Conservation (phyloP, 2,329 filamentous ascomycete genomes). For the Fusarium albidum region DNA sequence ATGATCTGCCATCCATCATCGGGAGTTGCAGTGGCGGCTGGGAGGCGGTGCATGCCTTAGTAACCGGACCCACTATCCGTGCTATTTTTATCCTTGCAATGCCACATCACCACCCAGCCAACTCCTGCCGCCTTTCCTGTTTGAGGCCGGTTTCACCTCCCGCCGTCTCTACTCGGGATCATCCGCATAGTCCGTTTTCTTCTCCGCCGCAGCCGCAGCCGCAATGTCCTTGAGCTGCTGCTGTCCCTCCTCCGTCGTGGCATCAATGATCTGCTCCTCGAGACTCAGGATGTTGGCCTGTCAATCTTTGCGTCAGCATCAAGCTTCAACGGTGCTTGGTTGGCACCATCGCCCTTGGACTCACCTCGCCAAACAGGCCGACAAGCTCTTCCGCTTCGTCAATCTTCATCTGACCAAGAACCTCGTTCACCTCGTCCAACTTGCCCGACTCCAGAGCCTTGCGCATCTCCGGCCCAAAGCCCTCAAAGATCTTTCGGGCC, state of each 20-base stretch:
- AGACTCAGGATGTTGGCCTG: constrained; percentile 87
- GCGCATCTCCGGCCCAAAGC: constrained; percentile 82
- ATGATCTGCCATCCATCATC: constrained; percentile 8
- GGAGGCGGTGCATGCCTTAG: constrained; percentile 28
- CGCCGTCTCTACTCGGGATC: constrained; percentile 51
- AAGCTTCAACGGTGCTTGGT: not conserved
- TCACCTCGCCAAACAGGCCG: constrained; percentile 76
- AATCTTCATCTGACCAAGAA: constrained; percentile 87
- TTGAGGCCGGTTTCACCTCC: constrained; percentile 3
- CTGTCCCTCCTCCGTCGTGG: constrained; percentile 87
- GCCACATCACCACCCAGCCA: constrained; percentile 6
- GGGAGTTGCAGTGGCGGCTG: constrained; percentile 10
- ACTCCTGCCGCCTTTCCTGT: not conserved
- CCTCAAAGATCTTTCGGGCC: constrained; percentile 80
- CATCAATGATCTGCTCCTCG: constrained; percentile 93
- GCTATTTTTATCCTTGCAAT: constrained; percentile 35
- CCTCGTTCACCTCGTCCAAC: constrained; percentile 66
- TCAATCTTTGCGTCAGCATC: constrained; percentile 31
- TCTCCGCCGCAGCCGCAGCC: constrained; percentile 50
- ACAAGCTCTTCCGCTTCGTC: constrained; percentile 88
- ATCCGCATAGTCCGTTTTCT: constrained; percentile 33
- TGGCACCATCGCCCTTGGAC: constrained; percentile 35
- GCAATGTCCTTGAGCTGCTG: constrained; percentile 80
- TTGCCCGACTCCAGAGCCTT: constrained; percentile 87
- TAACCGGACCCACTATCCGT: constrained; percentile 1